A percentile compares a stretch with the other conserved stretches of the same genome.
Conservation (phyloP, 2,329 filamentous ascomycete species). For the Botrytis byssoidea region DNA sequence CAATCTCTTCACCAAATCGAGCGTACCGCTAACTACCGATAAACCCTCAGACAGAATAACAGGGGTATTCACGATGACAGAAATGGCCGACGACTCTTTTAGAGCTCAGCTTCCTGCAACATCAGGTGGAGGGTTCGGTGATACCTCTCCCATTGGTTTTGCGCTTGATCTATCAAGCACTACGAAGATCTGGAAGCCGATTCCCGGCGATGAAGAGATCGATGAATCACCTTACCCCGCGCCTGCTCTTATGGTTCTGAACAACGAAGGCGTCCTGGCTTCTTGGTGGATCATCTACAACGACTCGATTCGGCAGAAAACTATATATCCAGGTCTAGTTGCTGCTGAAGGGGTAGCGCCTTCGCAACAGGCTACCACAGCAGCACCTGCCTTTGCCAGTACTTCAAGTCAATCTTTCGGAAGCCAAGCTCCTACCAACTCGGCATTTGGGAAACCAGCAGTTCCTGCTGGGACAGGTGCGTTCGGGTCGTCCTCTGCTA, state of each 20-base stretch:
- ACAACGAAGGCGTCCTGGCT: constrained; percentile 81
- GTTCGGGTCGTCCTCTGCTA: constrained; percentile 38
- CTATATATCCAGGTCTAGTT: constrained; percentile 69
- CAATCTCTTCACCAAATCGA: constrained; percentile 73
- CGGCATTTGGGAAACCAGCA: constrained; percentile 39
- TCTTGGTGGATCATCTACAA: constrained; percentile 93
- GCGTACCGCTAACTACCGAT: constrained; percentile 61
- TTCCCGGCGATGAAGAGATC: constrained; percentile 69
- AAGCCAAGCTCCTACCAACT: constrained; percentile 20
- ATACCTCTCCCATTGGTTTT: constrained; percentile 77
- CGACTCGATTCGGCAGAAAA: constrained; percentile 74
- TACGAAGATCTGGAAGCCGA: constrained; percentile 74
- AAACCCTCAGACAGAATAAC: constrained; percentile 58
- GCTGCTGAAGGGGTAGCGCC: constrained; percentile 39
- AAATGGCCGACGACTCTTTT: constrained; percentile 69
- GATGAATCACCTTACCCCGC: constrained; percentile 76
- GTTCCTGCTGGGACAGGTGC: constrained; percentile 37
- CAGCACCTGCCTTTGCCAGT: constrained; percentile 34
- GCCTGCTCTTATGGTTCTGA: constrained; percentile 80
- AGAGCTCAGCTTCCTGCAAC: constrained; percentile 74
- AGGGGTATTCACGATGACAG: constrained; percentile 71
- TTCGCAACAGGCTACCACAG: constrained; percentile 31
- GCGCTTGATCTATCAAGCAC: constrained; percentile 80
- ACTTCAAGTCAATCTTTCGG: constrained; percentile 23
- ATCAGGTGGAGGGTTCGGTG: constrained; percentile 54